These are phyloP conservation scores for Parsonsia alboflavescens DNA, from an alignment of 257 asterid genomes.

Conservation along the genomic window DNA sequence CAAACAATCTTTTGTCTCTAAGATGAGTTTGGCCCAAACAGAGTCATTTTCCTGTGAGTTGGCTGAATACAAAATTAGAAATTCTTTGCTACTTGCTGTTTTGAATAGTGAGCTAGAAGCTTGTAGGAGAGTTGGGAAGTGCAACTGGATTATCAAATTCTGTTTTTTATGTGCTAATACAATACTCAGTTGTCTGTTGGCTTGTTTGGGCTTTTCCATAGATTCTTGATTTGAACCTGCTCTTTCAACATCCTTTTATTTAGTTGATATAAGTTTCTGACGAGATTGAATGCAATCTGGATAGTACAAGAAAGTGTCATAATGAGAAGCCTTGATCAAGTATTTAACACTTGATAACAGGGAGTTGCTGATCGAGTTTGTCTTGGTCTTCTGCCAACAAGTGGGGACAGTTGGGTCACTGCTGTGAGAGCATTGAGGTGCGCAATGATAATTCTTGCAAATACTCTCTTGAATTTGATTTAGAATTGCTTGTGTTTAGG, in stretches of 20 bases:
- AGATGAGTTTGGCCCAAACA: no score
- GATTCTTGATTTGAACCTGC: no score
- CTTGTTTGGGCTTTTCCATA: neutral
- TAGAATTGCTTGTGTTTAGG: neutral
- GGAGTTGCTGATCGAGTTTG: slow-evolving; percentile 93
- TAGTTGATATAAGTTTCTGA: neutral
- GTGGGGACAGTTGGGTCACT: slow-evolving; percentile 85
- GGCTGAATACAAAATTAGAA: neutral
- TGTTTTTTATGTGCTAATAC: neutral
- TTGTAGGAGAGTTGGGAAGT: neutral
- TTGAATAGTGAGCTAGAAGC: neutral
- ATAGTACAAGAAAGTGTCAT: neutral
- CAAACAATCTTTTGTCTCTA: neutral
- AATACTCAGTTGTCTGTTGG: neutral
- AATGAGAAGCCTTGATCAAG: neutral
- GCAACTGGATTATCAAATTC: neutral
- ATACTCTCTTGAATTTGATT: neutral
- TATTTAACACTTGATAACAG: slow-evolving; percentile 34
- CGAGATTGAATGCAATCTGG: neutral
- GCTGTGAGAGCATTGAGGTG: slow-evolving; percentile 90
- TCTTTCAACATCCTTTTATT: neutral
- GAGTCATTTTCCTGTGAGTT: neutral
- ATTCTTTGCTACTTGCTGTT: neutral
- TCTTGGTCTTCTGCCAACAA: slow-evolving; percentile 90
- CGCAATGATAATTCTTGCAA: slow-evolving; percentile 3